These are phyloP conservation scores for Epichloe festucae DNA, from an alignment of 2,329 filamentous ascomycete species.

Conservation along the genomic window DNA sequence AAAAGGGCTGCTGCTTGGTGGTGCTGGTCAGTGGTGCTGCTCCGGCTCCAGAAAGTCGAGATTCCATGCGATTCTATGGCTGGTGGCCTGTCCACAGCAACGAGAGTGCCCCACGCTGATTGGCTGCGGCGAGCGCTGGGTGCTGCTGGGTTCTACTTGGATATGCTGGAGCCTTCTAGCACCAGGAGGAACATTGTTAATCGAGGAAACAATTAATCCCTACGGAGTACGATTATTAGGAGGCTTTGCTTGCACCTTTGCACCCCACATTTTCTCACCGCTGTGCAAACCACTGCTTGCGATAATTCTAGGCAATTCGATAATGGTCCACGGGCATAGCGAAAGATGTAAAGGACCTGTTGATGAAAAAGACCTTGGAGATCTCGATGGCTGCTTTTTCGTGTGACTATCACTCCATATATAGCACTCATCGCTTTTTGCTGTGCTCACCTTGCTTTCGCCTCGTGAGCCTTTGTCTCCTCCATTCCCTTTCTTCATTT, in stretches of 20 bases:
- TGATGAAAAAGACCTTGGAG: no score
- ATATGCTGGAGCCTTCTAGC: constrained; percentile 16
- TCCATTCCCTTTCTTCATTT: neutral
- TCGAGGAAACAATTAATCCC: neutral
- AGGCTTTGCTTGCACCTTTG: no score
- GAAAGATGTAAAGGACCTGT: no score
- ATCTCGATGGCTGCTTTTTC: no score
- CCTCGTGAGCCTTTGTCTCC: neutral
- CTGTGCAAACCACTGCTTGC: no score
- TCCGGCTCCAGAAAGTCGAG: constrained; percentile 19
- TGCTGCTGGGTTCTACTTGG: constrained; percentile 4
- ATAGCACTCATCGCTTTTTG: neutral
- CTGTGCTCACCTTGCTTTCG: neutral
- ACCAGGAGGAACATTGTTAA: neutral
- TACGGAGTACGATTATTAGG: no score
- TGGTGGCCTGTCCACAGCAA: constrained; percentile 16
- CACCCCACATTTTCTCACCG: no score
- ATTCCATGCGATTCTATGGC: constrained; percentile 35
- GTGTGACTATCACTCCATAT: no score
- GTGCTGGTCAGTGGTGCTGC: constrained; percentile 1
- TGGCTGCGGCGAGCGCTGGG: constrained; percentile 9
- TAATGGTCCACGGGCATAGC: no score
- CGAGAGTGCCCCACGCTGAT: constrained; percentile 11
- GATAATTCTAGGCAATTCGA: no score
- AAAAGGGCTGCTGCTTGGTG: constrained; percentile 21